Percentiles rank a stretch among this genome's conserved stretches.
phyloP scores from a whole-genome alignment of 2,329 filamentous ascomycete species.

The Fusarium globosum region DNA sequence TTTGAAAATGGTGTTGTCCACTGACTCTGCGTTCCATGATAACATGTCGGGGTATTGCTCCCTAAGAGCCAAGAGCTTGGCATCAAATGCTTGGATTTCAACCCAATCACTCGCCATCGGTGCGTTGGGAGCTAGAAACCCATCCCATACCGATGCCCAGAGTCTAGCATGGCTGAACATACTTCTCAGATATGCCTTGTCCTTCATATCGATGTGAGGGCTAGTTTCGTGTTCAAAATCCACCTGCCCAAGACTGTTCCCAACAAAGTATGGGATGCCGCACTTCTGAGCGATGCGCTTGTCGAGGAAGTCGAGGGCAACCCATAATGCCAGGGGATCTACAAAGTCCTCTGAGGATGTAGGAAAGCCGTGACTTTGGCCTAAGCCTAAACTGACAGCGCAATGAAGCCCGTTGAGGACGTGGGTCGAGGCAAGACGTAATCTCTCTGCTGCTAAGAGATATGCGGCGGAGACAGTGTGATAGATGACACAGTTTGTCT shows the following conservation, averaged over 20 bases:
- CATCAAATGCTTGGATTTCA: background rate
- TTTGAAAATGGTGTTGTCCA: background rate
- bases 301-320: background rate
- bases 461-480: background rate
- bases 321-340: background rate
- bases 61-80: background rate
- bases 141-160: background rate
- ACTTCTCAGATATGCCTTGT: background rate
- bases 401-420: background rate
- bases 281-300: background rate
- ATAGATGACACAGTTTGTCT: background rate
- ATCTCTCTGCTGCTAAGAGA: background rate
- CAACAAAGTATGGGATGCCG: background rate
- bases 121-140: background rate
- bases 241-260: background rate
- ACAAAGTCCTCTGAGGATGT: background rate
- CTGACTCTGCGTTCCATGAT: background rate
- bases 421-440: background rate
- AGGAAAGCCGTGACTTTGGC: background rate
- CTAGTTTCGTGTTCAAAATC: background rate
- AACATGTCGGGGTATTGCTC: background rate
- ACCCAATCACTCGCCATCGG: background rate
- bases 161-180: background rate
- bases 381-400: background rate
- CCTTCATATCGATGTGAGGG: background rate